Evolutionary conservation across 805 yeast genomes (phyloP).

Genomic region (Vanderwaltozyma yarrowii): DNA sequence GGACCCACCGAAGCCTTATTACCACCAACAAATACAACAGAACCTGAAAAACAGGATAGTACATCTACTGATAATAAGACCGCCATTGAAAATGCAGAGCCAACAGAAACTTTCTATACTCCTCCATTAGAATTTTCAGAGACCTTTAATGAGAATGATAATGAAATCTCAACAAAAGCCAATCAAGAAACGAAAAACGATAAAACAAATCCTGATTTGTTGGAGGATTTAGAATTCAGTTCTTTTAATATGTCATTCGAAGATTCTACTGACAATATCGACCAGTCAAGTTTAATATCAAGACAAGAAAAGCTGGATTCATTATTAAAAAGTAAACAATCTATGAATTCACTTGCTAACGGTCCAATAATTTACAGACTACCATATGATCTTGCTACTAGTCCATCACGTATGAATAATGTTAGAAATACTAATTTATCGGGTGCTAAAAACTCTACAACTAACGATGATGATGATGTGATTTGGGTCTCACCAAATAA

Average conservation of each 20-base stretch:
- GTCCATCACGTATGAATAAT: not conserved
- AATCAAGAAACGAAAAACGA: not conserved
- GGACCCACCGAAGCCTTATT: not conserved
- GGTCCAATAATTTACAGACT: conserved; percentile 1
- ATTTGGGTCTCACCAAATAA: conserved; percentile 29
- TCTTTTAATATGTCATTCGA: conserved; percentile 26
- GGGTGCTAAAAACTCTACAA: not conserved
- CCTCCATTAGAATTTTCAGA: not conserved
- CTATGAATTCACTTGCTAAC: not conserved
- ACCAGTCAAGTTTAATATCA: not conserved
- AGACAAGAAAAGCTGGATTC: not conserved
- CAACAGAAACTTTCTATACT: no score
- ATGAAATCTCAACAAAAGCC: no score
- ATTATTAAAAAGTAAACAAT: not conserved
- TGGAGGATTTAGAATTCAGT: conserved; percentile 26
- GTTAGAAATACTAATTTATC: not conserved
- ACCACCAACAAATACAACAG: no score
- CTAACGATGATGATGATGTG: conserved; percentile 19
- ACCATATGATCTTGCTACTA: not conserved
- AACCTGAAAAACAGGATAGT: no score
- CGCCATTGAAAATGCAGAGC: no score
- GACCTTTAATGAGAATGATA: not conserved
- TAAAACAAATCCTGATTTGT: conserved; percentile 1
- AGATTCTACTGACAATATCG: conserved; percentile 3
- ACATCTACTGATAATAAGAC: no score